Base-by-base conservation (phyloP, 805 yeast genomes). In the Lipomyces starkeyi region DNA sequence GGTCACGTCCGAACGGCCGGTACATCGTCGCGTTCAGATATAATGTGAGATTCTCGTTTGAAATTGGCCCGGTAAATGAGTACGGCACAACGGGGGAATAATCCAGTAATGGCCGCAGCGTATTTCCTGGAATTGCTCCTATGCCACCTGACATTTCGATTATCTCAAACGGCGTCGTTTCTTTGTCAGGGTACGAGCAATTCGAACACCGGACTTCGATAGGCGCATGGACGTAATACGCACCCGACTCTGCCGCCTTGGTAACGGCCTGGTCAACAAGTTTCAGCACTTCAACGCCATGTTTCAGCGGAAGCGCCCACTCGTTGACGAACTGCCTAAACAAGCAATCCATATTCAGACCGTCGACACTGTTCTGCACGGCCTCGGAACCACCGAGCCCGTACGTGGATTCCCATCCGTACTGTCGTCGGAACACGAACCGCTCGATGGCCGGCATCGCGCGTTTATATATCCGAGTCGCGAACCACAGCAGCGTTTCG, bases 1-100 rank as follows among this genome's bases (percentile, higher is more conserved):
- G 88, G 74, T 88, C 85, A 65, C 86, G 84, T 47, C 85, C 84
- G 79, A 94, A 94, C n/a, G 99, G 99, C 78, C 98, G 85, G 79
- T 93, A 94, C 87, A 94, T 91, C 1, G 98, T 94, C 7, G 97
- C 97, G 77, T 94, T 95, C 74, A 94, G 84, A 80, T 90, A 93
- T 68, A 94, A 77, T 0, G 97, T 91, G 73, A 94, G 83, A 78
- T 91, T 96, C 59, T 88, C 86, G 76, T 91, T 91, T 49, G 89
- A 83, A 56, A 87, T 82, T 37, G 82, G 78, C 2, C 86, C 84
- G 0, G 82, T 82, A 37, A 79, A 81, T 0, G 78, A 73, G 77
- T 87, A 87, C 40, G 84, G 83, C 66, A 89, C 80, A 65, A 80
- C 79, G 9, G 97, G 97, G 0, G 97, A 88, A 72, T 86, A 86